Evolutionary conservation across 2,329 filamentous ascomycete species (phyloP), one percentile per base, ranked within the genome.

Genomic region (Epichloe baconii): DNA sequence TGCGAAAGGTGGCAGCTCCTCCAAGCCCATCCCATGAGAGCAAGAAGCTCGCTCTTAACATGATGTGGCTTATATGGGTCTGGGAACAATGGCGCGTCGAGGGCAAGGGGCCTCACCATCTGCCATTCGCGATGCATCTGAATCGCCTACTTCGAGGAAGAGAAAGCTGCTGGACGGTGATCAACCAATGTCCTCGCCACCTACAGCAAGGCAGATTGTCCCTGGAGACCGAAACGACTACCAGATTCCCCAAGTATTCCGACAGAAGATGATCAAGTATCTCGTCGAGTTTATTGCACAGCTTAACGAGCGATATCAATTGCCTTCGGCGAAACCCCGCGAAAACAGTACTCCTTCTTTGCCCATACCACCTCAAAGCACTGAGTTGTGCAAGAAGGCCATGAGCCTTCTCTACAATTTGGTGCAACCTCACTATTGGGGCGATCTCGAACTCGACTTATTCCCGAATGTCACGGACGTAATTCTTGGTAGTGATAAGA

Each of bases 241-340:
- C 58, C 74, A 78, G 54, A 82, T 91, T 26, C 79, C 85, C 8
- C 64, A 77, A 0, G 65, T 78, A 1, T 80, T 86, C 50, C 80
- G 90, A 19, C 78, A 83, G 43, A 85, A 88, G 66, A 85, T 98
- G 72, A 78, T 96, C 46, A 96, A 95, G 67, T 98, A 97, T 62
- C 78, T 98, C 35, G 86, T 97, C 34, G 87, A 93, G 54, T 97
- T 97, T 67, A 95, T 97, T 58, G 90, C 89, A 1, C 86, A 88
- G 48, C 75, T 96, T 21, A 85, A 86, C 17, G 93, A 97, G 66
- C 81, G 90, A 36, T 96, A 86, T 64, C 82, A 83, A 19, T 78
- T 89, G 21, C 84, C 84, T 14, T 86, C 85, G 21, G 76, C 80
- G 14, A 85, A 83, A 59, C 75, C 80, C 42, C 78, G 80, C 47